A percentile compares a stretch with the other conserved stretches of the same genome.
These are phyloP conservation scores for Geotrichum fermentans DNA, from an alignment of 1,139 yeast species.

Conservation along the genomic window DNA sequence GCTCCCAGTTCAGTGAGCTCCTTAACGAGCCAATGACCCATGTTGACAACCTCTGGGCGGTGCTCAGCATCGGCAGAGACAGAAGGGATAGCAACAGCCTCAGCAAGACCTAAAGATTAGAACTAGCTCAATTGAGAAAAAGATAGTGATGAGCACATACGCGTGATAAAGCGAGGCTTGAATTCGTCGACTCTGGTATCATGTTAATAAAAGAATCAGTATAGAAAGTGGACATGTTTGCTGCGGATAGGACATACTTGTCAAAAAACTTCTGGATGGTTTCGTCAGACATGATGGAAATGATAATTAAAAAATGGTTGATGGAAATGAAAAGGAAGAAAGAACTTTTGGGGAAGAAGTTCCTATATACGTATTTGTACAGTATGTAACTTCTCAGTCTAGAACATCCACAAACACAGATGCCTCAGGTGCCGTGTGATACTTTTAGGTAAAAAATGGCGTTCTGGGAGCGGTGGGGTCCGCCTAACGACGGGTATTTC, in stretches of 20 bases:
- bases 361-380: too few species aligned
- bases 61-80: constrained; percentile 85
- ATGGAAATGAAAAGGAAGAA: neutral
- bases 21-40: constrained; percentile 73
- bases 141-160: constrained; percentile 18
- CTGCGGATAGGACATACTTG: constrained; percentile 21
- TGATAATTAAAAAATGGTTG: neutral
- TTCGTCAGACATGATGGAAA: constrained; percentile 26
- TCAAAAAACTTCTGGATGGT: constrained; percentile 23
- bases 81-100: constrained; percentile 92
- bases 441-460: too few species aligned
- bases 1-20: constrained; percentile 74
- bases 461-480: too few species aligned
- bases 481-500: too few species aligned
- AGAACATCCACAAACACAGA: too few species aligned
- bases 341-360: too few species aligned
- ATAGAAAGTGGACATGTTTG: neutral
- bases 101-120: constrained; percentile 46
- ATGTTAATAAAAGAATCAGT: neutral
- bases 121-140: neutral
- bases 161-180: constrained; percentile 35
- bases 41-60: constrained; percentile 75
- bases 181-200: constrained; percentile 31
- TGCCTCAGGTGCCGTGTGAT: too few species aligned
- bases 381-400: too few species aligned